Evolutionary conservation across 352 stramenopile genomes (phyloP), one percentile per base, ranked within the genome.

Genomic region (Globisporangium okanoganense): DNA sequence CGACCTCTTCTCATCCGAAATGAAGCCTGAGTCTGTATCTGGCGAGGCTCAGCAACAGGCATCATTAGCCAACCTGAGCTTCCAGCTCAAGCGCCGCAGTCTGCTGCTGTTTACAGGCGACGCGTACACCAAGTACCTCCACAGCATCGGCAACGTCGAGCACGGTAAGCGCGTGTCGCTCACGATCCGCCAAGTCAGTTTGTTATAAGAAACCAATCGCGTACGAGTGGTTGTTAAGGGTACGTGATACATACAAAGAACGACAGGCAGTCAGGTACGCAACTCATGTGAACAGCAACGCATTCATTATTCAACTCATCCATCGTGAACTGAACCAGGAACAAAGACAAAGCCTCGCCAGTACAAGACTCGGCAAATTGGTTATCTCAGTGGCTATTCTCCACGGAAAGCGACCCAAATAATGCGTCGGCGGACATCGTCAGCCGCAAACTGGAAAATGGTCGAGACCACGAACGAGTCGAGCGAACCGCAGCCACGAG

Each of bases 91-190:
- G 54, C 75, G 75, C 45, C 68, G 76, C 51, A 88, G 79, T 61
- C 61, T 88, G 14, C 48, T 88, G 43, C 33, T 88, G 38, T 88
- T 88, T 61, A 87, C 75, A 1, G 65, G 64, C 20, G 69, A 84
- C 54, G 76, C 79, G 5, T 88, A 88, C 66, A 81, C 72, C 10
- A 62, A 71, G 38, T 78, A 85, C 41, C 51, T 88, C 24, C 79
- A 88, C 56, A 88, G 79, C 58, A 85, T 88, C 61, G 75, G 84
- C 66, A 67, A 78, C 35, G 65, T 88, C 13, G 53, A 73, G 64
- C 25, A 48, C 16, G 73, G 65, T 27, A 84, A 70, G 10, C 79
- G 79, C 14, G 70, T 87, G 55, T 88, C 79, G 36, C 55, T 88
- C 14, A 88, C 79, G 9, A 67, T 88, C 64, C 79, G 79, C 29